Base-by-base conservation (phyloP, 2,329 filamentous ascomycete species). In the Remersonia thermophila region DNA sequence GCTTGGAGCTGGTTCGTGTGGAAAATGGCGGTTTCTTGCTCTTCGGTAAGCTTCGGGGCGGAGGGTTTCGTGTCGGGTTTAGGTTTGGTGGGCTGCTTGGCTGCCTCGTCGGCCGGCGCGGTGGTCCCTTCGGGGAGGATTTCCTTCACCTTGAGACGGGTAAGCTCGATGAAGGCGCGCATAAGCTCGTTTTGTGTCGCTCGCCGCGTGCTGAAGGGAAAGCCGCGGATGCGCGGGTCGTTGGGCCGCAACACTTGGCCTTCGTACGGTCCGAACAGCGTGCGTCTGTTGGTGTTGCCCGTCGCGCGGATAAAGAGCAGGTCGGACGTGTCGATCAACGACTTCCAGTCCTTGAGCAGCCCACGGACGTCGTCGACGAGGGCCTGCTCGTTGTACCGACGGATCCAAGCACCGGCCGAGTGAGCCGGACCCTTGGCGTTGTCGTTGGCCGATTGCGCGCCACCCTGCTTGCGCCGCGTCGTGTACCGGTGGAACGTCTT, bases 401-500 rank as follows among this genome's bases (percentile, higher is more conserved):
- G 80, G 39, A 98, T 63, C 30, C 77, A 83, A 1, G 91, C 83
- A 55, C 93, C 91, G 7, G 87, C 93, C 3, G 91, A 96, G 58
- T 96, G 86, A 0, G 91, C 91, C 32, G 81, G 79, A 11, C 91
- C 89, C 54, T 94, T 94, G n/a, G 87, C 75, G 42, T 84, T 82
- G 56, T 98, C 91, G 55, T 86, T 96, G 18, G 89, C 80, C 3
- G 87, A 93, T 56, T 98, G 91, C 9, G 86, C 80, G 29, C 93
- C 91, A 66, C 91, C 91, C 57, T 98, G 91, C 57, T 98, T 98
- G 47, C 91, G 73, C 46, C 91, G 72, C 5, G 91, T 98, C 0
- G 93, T 98, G 55, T 98, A 98, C 39, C 91, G 74, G 57, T 98
- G 93, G 57, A 96, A 98, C 0, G 89, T 95, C 64, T 98, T 98